Evolutionary conservation across 2,329 filamentous ascomycete genomes (phyloP), one percentile per base, ranked within the genome.

Genomic region (Alternaria sp.): DNA sequence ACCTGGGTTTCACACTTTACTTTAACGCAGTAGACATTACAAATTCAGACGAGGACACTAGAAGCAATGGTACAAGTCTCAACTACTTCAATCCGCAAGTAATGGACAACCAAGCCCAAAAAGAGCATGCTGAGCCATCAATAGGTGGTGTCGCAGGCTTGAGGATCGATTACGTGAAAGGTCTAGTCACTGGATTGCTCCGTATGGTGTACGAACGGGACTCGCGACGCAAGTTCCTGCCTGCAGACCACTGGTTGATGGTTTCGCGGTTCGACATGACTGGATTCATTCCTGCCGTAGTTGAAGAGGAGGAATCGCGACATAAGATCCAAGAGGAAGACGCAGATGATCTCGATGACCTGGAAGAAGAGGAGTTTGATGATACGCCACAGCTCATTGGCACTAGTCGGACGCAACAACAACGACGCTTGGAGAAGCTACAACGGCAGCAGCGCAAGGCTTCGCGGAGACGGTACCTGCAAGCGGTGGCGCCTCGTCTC

Each of bases 121-220:
- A 67, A 68, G 78, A 78, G 49, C 55, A 66, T 18, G 59, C 57
- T 16, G 75, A 77, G 65, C 80, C 64, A 53, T 85, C 84, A 2
- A 81, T 90, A 54, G 85, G 85, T 53, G 87, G 86, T 4, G 83
- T 93, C 14, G 84, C 89, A 12, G 91, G 91, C 0, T 87, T 96
- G 64, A 92, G 90, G 30, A 84, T 95, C 32, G 86, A 90, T 38
- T 92, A 92, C 63, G 87, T 97, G 58, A 91, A 92, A 71, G 88
- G 86, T n/a, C 84, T 94, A 3, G 88, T 93, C 7, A 96, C 93
- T 3, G 89, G 89, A 3, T 85, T 96, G 0, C 84, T 97, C 73
- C 89, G 91, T 57, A 94, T 96, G 85, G 82, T 97, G 8, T 97
- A 98, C 75, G 94, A 97, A 78, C 86, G 94, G 76, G 94, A 98